Evolutionary conservation across 2,329 filamentous ascomycete species (phyloP), one percentile per base, ranked within the genome.

Genomic region (Cladosporium austrohemisphaericum): DNA sequence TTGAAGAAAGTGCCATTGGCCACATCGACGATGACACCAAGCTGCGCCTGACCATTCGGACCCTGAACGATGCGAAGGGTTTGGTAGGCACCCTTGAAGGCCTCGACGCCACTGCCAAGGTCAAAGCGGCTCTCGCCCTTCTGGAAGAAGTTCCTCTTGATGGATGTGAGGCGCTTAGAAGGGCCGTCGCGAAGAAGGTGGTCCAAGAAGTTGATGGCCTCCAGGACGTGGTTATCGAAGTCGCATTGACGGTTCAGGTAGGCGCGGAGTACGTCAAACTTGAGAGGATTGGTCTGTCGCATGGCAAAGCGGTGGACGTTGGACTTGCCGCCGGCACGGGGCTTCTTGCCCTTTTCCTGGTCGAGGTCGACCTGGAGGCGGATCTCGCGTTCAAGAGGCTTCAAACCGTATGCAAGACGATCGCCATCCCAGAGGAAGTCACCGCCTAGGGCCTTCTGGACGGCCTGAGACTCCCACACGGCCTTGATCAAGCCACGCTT

Each of bases 1-100:
- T 73, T 76, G 85, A 88, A 97, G 71, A 98, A 98, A 10, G 86
- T 87, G 0, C 88, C 87, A 63, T 97, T 95, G 50, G 91, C 85
- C 23, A 95, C 86, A 61, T 98, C 92, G 9, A 95, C 82, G 59
- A 96, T 97, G 64, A 98, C 73, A 0, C 86, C 81, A 5, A 97
- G 75, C 7, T 80, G 81, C 20, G 80, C 77, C n/a, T n/a, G 26
- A 25, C 79, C 76, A 1, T 73, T 69, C 25, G 64, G 56, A 65
- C 71, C 52, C 61, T 88, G 77, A 38, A 84, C 85, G 18, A 92
- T 78, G 33, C 90, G 82, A 44, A 96, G 83, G 0, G 91, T 90
- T 8, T 89, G 83, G 60, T 95, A 97, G 4, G 90, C 85, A 23
- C 93, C 93, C 65, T 95, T 95, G 72, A 88, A 84, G 0, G 89